Percentiles rank a stretch among this genome's conserved stretches.
Evolutionary conservation across 1,284 basidiomycete genomes (phyloP).

Genomic region (Sanghuangporus sanghuang): DNA sequence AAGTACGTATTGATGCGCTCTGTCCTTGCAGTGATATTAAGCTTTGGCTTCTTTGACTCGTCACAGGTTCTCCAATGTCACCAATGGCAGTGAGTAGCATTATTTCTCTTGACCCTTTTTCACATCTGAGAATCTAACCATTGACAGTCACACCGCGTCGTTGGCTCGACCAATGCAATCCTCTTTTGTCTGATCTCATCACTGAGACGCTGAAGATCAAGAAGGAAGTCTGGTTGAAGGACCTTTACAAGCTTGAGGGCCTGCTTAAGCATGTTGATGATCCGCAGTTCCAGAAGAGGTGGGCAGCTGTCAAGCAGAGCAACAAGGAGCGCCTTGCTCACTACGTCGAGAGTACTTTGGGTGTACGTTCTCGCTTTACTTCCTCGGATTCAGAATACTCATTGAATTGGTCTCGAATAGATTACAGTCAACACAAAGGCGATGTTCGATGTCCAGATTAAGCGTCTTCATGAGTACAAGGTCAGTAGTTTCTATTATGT

Average conservation of each 20-base stretch:
- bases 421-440: constrained; percentile 72
- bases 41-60: not conserved
- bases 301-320: constrained; percentile 79
- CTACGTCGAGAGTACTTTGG: constrained; percentile 71
- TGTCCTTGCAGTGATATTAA: not conserved
- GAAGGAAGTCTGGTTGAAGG: constrained; percentile 75
- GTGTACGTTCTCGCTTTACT: constrained; percentile 25
- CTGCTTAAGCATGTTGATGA: constrained; percentile 67
- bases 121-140: constrained; percentile 8
- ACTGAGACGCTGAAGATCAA: constrained; percentile 74
- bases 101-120: not conserved
- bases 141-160: constrained; percentile 72
- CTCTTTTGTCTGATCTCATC: constrained; percentile 77
- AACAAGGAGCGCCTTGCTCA: constrained; percentile 84
- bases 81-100: constrained; percentile 71
- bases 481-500: constrained; percentile 26
- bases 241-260: constrained; percentile 66
- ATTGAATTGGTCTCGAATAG: not conserved
- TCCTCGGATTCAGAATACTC: not conserved
- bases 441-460: constrained; percentile 91
- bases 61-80: constrained; percentile 70
- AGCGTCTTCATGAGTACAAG: constrained; percentile 89
- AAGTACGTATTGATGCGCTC: constrained; percentile 44
- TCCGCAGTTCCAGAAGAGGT: constrained; percentile 67
- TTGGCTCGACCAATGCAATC: constrained; percentile 92